phyloP scores from a whole-genome alignment of 257 asterid species.

The Solanum appendiculatum region DNA sequence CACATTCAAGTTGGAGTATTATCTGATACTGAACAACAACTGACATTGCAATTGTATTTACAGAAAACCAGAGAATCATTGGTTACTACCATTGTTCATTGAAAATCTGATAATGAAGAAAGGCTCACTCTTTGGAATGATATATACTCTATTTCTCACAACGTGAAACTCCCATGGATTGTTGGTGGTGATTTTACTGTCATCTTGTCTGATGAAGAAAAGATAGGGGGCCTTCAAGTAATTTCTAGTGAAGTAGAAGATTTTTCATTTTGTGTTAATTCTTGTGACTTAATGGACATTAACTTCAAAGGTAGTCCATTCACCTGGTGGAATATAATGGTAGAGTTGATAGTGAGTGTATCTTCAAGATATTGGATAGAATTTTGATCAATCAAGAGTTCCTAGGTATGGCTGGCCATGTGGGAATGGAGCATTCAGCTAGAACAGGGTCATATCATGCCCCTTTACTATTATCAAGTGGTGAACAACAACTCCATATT shows the following conservation, averaged over 20 bases:
- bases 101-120: neutral
- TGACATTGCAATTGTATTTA: neutral
- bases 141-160: too few species aligned
- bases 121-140: neutral
- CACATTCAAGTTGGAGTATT: neutral
- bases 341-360: too few species aligned
- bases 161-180: neutral
- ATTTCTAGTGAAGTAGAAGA: neutral
- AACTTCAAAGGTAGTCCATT: neutral
- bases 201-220: neutral
- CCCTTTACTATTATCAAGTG: neutral
- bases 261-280: too few species aligned
- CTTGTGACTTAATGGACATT: neutral
- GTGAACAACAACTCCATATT: neutral
- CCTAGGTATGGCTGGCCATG: neutral
- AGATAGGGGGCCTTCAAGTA: too few species aligned
- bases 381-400: neutral
- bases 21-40: neutral
- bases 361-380: neutral
- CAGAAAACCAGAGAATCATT: neutral
- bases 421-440: too few species aligned
- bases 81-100: neutral
- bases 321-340: neutral
- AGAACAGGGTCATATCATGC: neutral
- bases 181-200: neutral